Evolutionary conservation across 1,284 basidiomycete species (phyloP).

Genomic region (Ganoderma meredithae): DNA sequence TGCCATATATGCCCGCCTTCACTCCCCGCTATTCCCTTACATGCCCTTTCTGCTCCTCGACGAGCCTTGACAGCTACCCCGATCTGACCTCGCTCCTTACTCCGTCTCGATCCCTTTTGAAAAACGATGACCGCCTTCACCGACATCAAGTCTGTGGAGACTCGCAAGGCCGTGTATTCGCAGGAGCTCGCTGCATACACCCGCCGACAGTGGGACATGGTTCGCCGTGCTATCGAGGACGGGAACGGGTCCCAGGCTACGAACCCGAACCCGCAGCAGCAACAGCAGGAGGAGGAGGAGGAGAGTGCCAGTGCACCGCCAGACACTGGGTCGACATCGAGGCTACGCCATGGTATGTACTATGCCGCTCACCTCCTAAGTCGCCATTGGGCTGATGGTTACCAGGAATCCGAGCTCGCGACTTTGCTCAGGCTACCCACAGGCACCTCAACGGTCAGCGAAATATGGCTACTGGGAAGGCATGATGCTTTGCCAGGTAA

Average conservation of each 20-base stretch:
- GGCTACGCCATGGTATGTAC: slow-evolving; percentile 32
- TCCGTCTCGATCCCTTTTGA: background rate
- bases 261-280: slow-evolving; percentile 6
- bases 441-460: slow-evolving; percentile 29
- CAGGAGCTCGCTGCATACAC: slow-evolving; percentile 67
- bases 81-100: slow-evolving; percentile 3
- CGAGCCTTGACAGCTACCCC: background rate
- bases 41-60: background rate
- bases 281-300: no score
- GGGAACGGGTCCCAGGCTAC: slow-evolving; percentile 22
- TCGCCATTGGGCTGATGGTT: slow-evolving; percentile 5
- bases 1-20: slow-evolving; percentile 19
- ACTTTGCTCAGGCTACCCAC: slow-evolving; percentile 38
- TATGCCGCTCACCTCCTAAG: background rate
- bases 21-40: background rate
- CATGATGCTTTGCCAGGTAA: slow-evolving; percentile 8
- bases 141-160: slow-evolving; percentile 45
- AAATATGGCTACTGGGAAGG: slow-evolving; percentile 27
- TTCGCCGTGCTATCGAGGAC: slow-evolving; percentile 40
- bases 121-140: slow-evolving; percentile 33
- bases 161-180: slow-evolving; percentile 60
- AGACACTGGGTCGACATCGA: slow-evolving; percentile 22
- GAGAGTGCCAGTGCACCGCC: slow-evolving; percentile 18
- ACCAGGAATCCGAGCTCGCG: slow-evolving; percentile 39
- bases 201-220: slow-evolving; percentile 58